Evolutionary conservation across 805 yeast genomes (phyloP).

Genomic region (Kluyveromyces aestuarii): DNA sequence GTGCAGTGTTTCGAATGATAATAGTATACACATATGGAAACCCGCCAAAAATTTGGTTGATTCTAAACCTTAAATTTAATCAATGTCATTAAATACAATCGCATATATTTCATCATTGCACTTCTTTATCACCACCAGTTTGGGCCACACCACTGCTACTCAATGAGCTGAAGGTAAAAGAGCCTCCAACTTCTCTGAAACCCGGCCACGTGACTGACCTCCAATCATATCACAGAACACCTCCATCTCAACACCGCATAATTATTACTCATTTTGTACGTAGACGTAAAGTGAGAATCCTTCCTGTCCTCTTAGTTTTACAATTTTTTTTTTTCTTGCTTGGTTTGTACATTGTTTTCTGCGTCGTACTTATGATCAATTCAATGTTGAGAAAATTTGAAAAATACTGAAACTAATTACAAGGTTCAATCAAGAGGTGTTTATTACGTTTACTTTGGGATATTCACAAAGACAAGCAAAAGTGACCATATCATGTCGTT

Average conservation of each 20-base stretch:
- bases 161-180: too few species aligned
- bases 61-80: background rate
- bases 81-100: background rate
- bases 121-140: background rate
- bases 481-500: slow-evolving; percentile 16
- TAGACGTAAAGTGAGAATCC: background rate
- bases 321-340: background rate
- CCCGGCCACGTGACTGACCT: background rate
- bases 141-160: too few species aligned
- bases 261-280: background rate
- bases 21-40: slow-evolving; percentile 79
- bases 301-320: background rate
- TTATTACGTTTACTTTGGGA: background rate
- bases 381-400: background rate
- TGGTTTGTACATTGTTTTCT: background rate
- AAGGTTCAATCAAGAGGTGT: background rate
- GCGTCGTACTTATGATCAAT: background rate
- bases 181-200: background rate
- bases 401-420: background rate
- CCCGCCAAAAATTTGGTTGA: slow-evolving; percentile 38
- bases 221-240: background rate
- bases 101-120: background rate
- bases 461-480: background rate
- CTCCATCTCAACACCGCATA: background rate
- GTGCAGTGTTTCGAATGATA: slow-evolving; percentile 76